Conservation (phyloP, 129 eudicot species). For the Heracleum sosnowskyi region DNA sequence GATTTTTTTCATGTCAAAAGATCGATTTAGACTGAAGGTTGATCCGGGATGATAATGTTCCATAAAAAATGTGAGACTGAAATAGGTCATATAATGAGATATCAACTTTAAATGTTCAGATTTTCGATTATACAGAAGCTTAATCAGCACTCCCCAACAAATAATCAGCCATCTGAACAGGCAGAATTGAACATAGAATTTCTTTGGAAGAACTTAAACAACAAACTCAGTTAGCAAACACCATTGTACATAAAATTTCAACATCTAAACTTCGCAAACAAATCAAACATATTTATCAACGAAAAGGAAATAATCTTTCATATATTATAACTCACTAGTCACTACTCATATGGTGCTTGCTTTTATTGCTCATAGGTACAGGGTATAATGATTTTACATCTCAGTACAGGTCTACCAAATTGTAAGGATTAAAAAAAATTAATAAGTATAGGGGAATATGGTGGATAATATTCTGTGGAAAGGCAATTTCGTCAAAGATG, state of each 20-base stretch:
- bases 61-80: no score
- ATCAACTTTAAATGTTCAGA: no score
- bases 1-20: no score
- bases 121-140: no score
- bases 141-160: no score
- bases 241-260: neutral
- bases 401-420: neutral
- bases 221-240: neutral
- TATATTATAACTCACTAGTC: neutral
- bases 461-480: neutral
- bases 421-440: neutral
- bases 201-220: neutral
- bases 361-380: neutral
- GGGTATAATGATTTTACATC: neutral
- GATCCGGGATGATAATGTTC: no score
- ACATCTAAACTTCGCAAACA: neutral
- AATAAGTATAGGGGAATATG: neutral
- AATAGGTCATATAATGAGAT: no score
- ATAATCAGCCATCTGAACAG: no score
- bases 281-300: neutral
- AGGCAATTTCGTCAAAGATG: slow-evolving; percentile 1
- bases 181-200: no score
- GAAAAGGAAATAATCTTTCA: neutral
- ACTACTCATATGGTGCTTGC: neutral
- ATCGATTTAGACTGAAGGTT: no score